Evolutionary conservation across 2,329 filamentous ascomycete genomes (phyloP).

Genomic region (Basipetospora chlamydospora): DNA sequence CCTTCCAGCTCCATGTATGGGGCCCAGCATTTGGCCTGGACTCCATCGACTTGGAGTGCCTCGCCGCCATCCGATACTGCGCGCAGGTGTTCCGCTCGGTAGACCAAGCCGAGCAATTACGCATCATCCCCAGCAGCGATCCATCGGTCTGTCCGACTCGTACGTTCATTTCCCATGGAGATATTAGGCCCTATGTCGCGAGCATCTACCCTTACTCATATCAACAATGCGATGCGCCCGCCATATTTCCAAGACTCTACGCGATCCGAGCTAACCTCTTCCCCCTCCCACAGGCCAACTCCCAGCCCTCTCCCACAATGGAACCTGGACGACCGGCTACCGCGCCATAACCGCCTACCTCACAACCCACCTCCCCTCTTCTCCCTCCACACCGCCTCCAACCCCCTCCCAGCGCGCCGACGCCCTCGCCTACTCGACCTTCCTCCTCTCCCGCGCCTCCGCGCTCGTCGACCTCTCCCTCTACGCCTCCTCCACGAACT

Average conservation of each 20-base stretch:
- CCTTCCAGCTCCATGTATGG: slow-evolving; percentile 66
- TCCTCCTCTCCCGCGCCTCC: slow-evolving; percentile 60
- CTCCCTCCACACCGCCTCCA: slow-evolving; percentile 22
- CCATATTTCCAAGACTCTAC: too few species aligned
- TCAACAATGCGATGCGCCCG: too few species aligned
- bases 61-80: slow-evolving; percentile 69
- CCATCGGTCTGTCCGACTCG: slow-evolving; percentile 55
- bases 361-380: slow-evolving; percentile 17
- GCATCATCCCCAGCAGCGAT: slow-evolving; percentile 59
- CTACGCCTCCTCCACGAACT: slow-evolving; percentile 84
- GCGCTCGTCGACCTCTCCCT: slow-evolving; percentile 74
- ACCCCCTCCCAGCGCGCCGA: slow-evolving; percentile 30
- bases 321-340: slow-evolving; percentile 45
- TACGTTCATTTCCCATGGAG: slow-evolving; percentile 33
- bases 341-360: slow-evolving; percentile 45
- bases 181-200: too few species aligned
- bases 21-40: slow-evolving; percentile 77
- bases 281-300: slow-evolving; percentile 29
- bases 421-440: slow-evolving; percentile 43
- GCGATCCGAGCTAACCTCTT: too few species aligned
- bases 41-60: slow-evolving; percentile 83
- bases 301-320: slow-evolving; percentile 37
- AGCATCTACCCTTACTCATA: too few species aligned
- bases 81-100: slow-evolving; percentile 19
- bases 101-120: slow-evolving; percentile 31